Conservation (phyloP, 2,329 filamentous ascomycete genomes). For the Fusarium fracticaudum region DNA sequence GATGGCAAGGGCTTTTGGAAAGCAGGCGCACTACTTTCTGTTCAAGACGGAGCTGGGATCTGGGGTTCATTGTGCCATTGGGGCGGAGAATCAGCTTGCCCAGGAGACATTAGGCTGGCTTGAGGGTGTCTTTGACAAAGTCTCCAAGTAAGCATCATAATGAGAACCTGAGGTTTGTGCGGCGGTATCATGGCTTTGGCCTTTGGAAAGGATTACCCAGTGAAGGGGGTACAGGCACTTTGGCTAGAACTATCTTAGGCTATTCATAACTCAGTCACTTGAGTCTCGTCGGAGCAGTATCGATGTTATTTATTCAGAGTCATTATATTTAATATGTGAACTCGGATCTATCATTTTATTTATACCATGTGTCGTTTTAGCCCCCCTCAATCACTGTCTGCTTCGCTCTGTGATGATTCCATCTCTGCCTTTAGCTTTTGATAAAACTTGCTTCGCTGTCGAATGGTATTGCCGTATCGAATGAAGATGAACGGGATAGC, state of each 20-base stretch:
- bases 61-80: background rate
- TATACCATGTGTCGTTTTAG: no score
- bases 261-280: no score
- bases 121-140: background rate
- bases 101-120: background rate
- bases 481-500: conserved; percentile 13
- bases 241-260: background rate
- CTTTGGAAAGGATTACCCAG: rapidly evolving
- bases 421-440: conserved; percentile 9
- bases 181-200: background rate
- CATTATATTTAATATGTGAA: background rate
- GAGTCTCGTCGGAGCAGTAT: background rate
- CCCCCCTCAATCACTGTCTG: background rate
- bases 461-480: background rate
- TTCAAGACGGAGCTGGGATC: background rate
- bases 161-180: rapidly evolving
- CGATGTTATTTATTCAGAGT: rapidly evolving
- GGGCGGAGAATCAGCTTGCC: background rate
- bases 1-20: background rate
- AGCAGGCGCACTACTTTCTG: background rate
- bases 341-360: background rate
- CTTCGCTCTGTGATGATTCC: background rate
- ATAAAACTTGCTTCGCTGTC: conserved; percentile 8
- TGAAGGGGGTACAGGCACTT: no score
- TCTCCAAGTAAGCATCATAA: rapidly evolving